Evolutionary conservation across 2,329 filamentous ascomycete genomes (phyloP).

Genomic region (Canariomyces notabilis): DNA sequence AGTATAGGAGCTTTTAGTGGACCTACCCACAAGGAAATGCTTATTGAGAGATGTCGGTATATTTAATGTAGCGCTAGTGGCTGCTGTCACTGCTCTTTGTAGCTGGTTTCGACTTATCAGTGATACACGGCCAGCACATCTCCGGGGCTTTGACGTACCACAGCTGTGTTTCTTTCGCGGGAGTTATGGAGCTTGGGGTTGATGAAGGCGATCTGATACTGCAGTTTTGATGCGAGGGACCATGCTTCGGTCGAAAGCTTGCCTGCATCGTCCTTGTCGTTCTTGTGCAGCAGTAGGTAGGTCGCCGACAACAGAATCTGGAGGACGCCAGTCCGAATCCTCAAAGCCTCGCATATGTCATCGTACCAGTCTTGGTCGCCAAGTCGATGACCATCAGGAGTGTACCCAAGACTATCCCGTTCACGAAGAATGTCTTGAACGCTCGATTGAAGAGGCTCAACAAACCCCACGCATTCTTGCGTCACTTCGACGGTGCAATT

Average conservation of each 20-base stretch:
- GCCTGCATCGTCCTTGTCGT: neutral
- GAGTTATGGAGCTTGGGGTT: neutral
- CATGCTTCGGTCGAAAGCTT: neutral
- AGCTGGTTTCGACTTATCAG: too few relatives aligned
- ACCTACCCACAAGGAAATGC: conserved; percentile 3
- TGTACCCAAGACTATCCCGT: neutral
- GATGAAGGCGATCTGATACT: neutral
- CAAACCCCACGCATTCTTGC: neutral
- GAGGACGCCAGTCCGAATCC: neutral
- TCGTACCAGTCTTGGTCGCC: neutral
- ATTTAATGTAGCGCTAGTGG: neutral
- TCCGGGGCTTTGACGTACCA: too few relatives aligned
- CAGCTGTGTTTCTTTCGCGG: neutral
- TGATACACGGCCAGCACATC: too few relatives aligned
- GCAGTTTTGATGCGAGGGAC: neutral
- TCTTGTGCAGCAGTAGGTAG: neutral
- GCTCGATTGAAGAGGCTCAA: neutral
- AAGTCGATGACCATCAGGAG: neutral
- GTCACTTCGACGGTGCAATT: neutral
- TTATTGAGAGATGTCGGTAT: neutral
- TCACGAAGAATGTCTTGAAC: neutral
- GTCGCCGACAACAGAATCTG: neutral
- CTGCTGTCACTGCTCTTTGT: neutral
- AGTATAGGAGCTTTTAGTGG: conserved; percentile 2
- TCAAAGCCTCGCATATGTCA: neutral